These are phyloP conservation scores for Boletus edulis DNA, from an alignment of 768 basidiomycete species.

Conservation along the genomic window DNA sequence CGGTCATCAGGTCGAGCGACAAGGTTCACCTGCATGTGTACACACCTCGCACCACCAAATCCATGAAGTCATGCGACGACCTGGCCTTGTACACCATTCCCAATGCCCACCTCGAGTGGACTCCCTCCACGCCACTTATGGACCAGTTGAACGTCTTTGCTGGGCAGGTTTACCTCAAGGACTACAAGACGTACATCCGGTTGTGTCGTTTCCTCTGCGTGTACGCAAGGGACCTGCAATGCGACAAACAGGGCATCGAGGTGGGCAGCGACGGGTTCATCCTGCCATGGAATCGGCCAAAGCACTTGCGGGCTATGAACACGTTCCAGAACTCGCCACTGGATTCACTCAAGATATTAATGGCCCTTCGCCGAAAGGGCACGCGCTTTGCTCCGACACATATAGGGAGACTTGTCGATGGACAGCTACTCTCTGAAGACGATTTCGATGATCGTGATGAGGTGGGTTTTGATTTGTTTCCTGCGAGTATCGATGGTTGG, in stretches of 20 bases:
- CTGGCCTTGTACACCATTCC: constrained; percentile 19
- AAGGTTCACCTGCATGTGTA: constrained; percentile 38
- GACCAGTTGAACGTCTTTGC: constrained; percentile 11
- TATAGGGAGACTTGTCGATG: constrained; percentile 39
- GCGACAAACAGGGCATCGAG: constrained; percentile 1
- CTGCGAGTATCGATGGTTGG: neutral
- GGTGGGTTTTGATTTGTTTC: neutral
- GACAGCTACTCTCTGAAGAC: constrained; percentile 14
- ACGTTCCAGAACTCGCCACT: constrained; percentile 38
- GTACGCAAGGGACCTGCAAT: constrained; percentile 8
- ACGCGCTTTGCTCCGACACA: constrained; percentile 38
- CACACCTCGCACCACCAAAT: constrained; percentile 34
- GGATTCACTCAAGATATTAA: constrained; percentile 16
- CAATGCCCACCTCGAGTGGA: neutral
- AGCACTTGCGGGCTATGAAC: constrained; percentile 1
- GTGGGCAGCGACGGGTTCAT: constrained; percentile 24
- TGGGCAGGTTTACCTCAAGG: constrained; percentile 1
- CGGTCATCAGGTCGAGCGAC: constrained; percentile 31
- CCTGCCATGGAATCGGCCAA: constrained; percentile 13
- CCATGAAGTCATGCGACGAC: constrained; percentile 38
- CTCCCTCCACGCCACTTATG: neutral
- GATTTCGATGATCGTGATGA: constrained; percentile 1
- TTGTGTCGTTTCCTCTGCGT: constrained; percentile 2
- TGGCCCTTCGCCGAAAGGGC: constrained; percentile 38
- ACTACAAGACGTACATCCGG: constrained; percentile 1